Evolutionary conservation across 169 alveolate genomes (phyloP).

Genomic region (Plasmodium coatneyi): DNA sequence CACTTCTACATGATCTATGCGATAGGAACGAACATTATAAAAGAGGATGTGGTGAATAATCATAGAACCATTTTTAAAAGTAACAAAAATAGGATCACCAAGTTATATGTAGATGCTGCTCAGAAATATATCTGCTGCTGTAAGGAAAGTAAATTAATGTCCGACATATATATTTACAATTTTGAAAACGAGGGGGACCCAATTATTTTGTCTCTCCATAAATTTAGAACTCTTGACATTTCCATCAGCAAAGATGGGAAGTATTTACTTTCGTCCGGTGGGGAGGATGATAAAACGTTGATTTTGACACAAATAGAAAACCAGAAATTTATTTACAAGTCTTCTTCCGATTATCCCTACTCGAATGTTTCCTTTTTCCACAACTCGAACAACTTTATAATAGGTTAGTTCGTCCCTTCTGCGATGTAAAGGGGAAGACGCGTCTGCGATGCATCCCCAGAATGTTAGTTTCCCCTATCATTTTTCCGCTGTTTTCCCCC

Average conservation of each 20-base stretch:
- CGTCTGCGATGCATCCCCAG: neutral
- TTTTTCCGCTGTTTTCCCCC: neutral
- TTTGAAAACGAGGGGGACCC: slow-evolving; percentile 39
- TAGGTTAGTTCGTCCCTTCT: slow-evolving; percentile 26
- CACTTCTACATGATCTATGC: slow-evolving; percentile 73
- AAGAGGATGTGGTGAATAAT: slow-evolving; percentile 62
- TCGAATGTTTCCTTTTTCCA: slow-evolving; percentile 65
- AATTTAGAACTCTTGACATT: slow-evolving; percentile 46
- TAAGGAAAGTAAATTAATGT: slow-evolving; percentile 59
- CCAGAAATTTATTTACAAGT: slow-evolving; percentile 66
- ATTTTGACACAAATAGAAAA: slow-evolving; percentile 55
- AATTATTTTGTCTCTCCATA: slow-evolving; percentile 36
- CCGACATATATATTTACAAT: slow-evolving; percentile 48
- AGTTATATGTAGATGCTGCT: slow-evolving; percentile 51
- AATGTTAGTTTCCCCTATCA: neutral
- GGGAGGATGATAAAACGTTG: slow-evolving; percentile 58
- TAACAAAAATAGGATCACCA: slow-evolving; percentile 24
- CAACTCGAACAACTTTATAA: slow-evolving; percentile 47
- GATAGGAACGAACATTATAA: slow-evolving; percentile 66
- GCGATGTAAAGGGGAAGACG: neutral
- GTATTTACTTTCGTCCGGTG: slow-evolving; percentile 69
- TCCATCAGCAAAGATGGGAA: slow-evolving; percentile 73
- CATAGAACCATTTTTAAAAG: slow-evolving; percentile 51
- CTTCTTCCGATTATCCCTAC: slow-evolving; percentile 58
- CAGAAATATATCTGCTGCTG: slow-evolving; percentile 68